Percentiles rank a stretch among this genome's conserved stretches.
Evolutionary conservation across 805 yeast species (phyloP).

Genomic region (Candida bentonensis): DNA sequence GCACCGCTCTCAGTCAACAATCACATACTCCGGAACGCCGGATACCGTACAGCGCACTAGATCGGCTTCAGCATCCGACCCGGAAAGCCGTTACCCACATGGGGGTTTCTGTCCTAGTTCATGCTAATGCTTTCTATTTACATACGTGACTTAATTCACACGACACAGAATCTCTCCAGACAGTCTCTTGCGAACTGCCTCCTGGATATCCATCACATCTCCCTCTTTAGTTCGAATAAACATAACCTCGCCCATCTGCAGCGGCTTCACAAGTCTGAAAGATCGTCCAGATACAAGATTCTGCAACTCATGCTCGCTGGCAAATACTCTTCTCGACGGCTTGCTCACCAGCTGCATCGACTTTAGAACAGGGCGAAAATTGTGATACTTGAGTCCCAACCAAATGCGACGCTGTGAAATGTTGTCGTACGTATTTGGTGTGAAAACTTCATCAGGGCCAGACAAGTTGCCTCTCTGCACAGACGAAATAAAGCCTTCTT

Average conservation of each 20-base stretch:
- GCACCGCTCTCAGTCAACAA: no score
- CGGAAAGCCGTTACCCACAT: no score
- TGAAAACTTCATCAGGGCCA: slow-evolving; percentile 59
- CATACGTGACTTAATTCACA: slow-evolving; percentile 14
- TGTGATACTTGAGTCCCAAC: slow-evolving; percentile 82
- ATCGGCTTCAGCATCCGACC: no score
- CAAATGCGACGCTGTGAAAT: slow-evolving; percentile 76
- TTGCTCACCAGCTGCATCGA: slow-evolving; percentile 63
- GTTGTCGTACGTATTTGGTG: slow-evolving; percentile 72
- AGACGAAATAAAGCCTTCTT: slow-evolving; percentile 77
- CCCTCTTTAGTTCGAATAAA: slow-evolving; percentile 40
- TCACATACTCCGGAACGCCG: no score
- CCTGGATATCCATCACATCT: slow-evolving; percentile 60
- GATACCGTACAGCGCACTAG: no score
- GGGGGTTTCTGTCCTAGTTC: not conserved
- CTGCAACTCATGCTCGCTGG: slow-evolving; percentile 49
- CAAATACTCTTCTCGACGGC: slow-evolving; percentile 65
- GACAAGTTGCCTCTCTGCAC: slow-evolving; percentile 70
- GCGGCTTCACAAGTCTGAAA: slow-evolving; percentile 62
- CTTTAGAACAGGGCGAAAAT: slow-evolving; percentile 62
- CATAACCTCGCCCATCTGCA: slow-evolving; percentile 81
- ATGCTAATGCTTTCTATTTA: not conserved
- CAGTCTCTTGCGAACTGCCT: slow-evolving; percentile 62
- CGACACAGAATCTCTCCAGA: slow-evolving; percentile 78
- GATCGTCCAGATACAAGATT: slow-evolving; percentile 63